A percentile compares a stretch with the other conserved stretches of the same genome.
Evolutionary conservation across 2,329 filamentous ascomycete genomes (phyloP).

Genomic region (Monosporascus sp.): DNA sequence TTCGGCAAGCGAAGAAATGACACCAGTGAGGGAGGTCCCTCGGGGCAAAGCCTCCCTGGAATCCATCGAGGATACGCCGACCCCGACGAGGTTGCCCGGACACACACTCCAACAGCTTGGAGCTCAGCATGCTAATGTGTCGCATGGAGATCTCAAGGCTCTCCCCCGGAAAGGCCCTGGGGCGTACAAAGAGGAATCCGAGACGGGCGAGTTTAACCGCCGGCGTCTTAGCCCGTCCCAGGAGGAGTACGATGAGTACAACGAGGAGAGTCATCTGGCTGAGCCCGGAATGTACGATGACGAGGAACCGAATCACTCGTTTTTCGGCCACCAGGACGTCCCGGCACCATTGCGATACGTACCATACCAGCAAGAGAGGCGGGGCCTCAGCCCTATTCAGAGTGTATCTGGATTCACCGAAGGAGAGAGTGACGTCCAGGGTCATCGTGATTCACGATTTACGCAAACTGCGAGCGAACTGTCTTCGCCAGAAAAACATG

Average conservation of each 20-base stretch:
- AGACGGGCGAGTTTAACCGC: conserved; percentile 41
- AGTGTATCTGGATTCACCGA: conserved; percentile 85
- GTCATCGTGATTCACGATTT: conserved; percentile 51
- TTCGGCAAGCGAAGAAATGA: conserved; percentile 59
- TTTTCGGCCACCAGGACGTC: conserved; percentile 56
- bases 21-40: conserved; percentile 58
- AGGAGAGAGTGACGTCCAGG: conserved; percentile 53
- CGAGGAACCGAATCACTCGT: conserved; percentile 37
- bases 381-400: conserved; percentile 80
- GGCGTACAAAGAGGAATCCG: conserved; percentile 41
- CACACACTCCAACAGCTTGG: conserved; percentile 55
- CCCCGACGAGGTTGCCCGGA: conserved; percentile 50
- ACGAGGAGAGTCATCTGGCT: conserved; percentile 33
- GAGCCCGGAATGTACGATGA: conserved; percentile 34
- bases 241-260: conserved; percentile 36
- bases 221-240: conserved; percentile 29
- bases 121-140: conserved; percentile 61
- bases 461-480: conserved; percentile 45
- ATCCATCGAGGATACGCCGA: conserved; percentile 50
- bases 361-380: conserved; percentile 63
- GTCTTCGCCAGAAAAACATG: conserved; percentile 58
- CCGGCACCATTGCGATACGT: conserved; percentile 60
- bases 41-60: conserved; percentile 55
- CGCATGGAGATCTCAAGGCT: conserved; percentile 52
- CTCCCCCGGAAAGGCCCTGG: conserved; percentile 42